A percentile compares a stretch with the other conserved stretches of the same genome.
Conservation (phyloP, 208 protist genomes). For the Leishmania turanica region DNA sequence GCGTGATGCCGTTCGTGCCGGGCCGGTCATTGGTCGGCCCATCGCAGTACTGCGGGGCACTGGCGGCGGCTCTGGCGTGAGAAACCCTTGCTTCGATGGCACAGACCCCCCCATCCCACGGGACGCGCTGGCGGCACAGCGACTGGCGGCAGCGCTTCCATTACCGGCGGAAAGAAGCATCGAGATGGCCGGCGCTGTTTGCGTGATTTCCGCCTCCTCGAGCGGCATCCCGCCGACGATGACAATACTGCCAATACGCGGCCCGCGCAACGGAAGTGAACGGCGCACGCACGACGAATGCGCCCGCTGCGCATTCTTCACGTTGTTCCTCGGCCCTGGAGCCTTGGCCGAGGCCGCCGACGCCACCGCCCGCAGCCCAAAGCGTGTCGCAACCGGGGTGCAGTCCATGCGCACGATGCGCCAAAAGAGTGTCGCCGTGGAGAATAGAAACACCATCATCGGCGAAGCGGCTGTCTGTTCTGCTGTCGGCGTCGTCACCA, state of each 20-base stretch:
- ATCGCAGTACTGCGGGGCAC: slow-evolving; percentile 7
- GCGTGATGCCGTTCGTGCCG: slow-evolving; percentile 10
- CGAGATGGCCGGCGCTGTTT: slow-evolving; percentile 25
- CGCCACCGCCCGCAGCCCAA: slow-evolving; percentile 29
- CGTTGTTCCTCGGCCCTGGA: background rate
- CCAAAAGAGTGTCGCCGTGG: slow-evolving; percentile 61
- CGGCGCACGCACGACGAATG: slow-evolving; percentile 19
- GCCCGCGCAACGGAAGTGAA: slow-evolving; percentile 24
- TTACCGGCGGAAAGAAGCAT: slow-evolving; percentile 15
- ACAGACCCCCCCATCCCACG: background rate
- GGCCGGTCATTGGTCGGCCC: slow-evolving; percentile 13
- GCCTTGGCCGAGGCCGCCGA: background rate
- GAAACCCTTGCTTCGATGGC: background rate
- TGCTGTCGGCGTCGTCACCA: background rate
- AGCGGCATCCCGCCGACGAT: slow-evolving; percentile 31
- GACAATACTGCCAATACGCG: slow-evolving; percentile 22
- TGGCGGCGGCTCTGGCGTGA: slow-evolving; percentile 15
- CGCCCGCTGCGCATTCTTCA: background rate
- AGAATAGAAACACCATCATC: slow-evolving; percentile 63
- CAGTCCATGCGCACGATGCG: slow-evolving; percentile 44
- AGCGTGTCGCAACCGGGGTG: slow-evolving; percentile 32
- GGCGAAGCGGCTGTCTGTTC: background rate
- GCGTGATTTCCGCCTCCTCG: slow-evolving; percentile 14
- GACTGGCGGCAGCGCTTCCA: background rate
- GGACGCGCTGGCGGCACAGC: background rate